These are phyloP conservation scores for Arachis stenosperma DNA, from an alignment of 306 rosid genomes.

Conservation along the genomic window DNA sequence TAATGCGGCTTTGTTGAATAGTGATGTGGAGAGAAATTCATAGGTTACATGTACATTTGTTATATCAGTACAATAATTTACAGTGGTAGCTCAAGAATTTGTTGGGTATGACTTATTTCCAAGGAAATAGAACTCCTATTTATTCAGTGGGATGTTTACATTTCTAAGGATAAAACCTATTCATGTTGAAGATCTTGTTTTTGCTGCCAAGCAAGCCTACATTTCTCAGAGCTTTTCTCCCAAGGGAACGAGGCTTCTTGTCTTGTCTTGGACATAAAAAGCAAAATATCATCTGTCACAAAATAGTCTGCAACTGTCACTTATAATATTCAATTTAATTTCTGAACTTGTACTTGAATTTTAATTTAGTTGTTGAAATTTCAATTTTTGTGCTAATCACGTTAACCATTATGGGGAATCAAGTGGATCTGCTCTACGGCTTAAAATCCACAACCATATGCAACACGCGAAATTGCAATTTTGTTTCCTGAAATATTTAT, in stretches of 20 bases:
- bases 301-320: not conserved
- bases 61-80: constrained; percentile 60
- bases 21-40: constrained; percentile 62
- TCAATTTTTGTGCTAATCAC: no score
- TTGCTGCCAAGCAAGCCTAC: not conserved
- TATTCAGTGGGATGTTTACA: constrained; percentile 38
- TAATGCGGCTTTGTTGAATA: constrained; percentile 63
- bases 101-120: constrained; percentile 47
- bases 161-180: constrained; percentile 32
- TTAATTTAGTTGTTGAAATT: no score
- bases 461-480: no score
- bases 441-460: no score
- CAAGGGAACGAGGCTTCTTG: not conserved
- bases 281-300: not conserved
- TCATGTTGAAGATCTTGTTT: constrained; percentile 19
- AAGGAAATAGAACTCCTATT: constrained; percentile 33
- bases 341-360: no score
- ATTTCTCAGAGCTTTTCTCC: constrained; percentile 13
- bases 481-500: no score
- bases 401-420: no score
- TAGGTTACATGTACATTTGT: constrained; percentile 85
- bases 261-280: not conserved
- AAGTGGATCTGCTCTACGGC: no score
- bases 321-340: no score
- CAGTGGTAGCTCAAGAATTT: constrained; percentile 46